Conservation (phyloP, 2,329 filamentous ascomycete genomes). For the Talaromyces albobiverticillius region DNA sequence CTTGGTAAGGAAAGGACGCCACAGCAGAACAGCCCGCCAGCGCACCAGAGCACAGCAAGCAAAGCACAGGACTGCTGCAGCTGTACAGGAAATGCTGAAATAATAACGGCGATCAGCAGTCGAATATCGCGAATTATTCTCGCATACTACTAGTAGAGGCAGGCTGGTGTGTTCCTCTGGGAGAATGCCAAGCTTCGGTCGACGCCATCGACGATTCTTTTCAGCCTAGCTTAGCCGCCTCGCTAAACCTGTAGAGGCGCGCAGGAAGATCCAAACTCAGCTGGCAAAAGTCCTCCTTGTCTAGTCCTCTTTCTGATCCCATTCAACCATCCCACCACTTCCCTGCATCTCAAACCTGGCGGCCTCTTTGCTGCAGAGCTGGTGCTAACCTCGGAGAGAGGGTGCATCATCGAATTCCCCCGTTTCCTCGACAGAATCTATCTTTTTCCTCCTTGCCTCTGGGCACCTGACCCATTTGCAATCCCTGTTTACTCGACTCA, state of each 20-base stretch:
- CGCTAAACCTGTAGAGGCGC: constrained; percentile 25
- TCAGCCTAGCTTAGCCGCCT: constrained; percentile 18
- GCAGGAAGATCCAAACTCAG: constrained; percentile 18
- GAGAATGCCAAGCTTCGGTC: background rate
- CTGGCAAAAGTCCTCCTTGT: constrained; percentile 20
- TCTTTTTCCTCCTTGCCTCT: constrained; percentile 24
- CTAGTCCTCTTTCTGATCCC: constrained; percentile 18
- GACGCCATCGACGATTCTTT: background rate
- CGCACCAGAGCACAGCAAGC: no score
- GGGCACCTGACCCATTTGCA: constrained; percentile 22
- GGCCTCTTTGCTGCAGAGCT: constrained; percentile 33
- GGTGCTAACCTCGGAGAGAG: constrained; percentile 38
- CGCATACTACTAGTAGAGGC: no score
- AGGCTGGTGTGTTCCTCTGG: no score
- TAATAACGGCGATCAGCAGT: no score
- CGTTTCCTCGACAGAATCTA: constrained; percentile 28
- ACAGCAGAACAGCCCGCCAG: no score
- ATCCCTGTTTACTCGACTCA: constrained; percentile 9
- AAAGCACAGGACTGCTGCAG: no score
- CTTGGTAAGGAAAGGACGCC: background rate
- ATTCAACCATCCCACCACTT: constrained; percentile 13
- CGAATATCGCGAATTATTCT: no score
- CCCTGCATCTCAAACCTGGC: constrained; percentile 22
- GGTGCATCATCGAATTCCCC: constrained; percentile 36
- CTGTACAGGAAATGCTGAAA: no score